Evolutionary conservation across 805 yeast genomes (phyloP), one percentile per base, ranked within the genome.

Genomic region (Peterozyma toletana): DNA sequence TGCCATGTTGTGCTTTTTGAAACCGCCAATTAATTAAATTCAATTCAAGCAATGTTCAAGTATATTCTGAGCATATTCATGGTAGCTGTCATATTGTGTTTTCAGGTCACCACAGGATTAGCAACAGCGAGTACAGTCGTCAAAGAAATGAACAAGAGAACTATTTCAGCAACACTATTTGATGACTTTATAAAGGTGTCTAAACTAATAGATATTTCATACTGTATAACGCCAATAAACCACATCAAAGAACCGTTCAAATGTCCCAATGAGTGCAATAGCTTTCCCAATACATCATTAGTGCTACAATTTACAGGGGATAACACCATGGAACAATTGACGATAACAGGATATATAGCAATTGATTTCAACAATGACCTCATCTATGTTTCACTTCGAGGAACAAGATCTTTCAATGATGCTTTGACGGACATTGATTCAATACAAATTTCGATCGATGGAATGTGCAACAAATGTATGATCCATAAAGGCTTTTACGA

Each of bases 141-240:
- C 7, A 7, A 7, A 21, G 27, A 21, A 21, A 4, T 5, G 27
- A 21, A 21, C 27, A 21, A 21, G 27, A 21, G 27, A 21, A 21
- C 27, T 16, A 21, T 37, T 5, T 21, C 30, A 6, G 30, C 30
- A 5, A 10, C n/a, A 16, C 11, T 37, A 13, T 42, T 38, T 44
- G 31, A 42, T 3, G 15, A 15, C 3, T 34, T 38, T 35, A 30
- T 4, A 10, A 29, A 15, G 7, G 64, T 62, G 42, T 70, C 74
- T 4, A 71, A 67, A 48, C 55, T 70, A 30, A 59, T 67, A 21
- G 75, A 70, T 46, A 68, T 69, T 11, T 55, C 74, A 5, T 70
- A 70, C 48, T 70, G 76, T 48, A 58, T 70, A 9, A 61, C 66
- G 3, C 45, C 54, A 1, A 45, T 57, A 6, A 52, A 54, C 14